Evolutionary conservation across 768 basidiomycete species (phyloP).

Genomic region (Austroboletus festivus): DNA sequence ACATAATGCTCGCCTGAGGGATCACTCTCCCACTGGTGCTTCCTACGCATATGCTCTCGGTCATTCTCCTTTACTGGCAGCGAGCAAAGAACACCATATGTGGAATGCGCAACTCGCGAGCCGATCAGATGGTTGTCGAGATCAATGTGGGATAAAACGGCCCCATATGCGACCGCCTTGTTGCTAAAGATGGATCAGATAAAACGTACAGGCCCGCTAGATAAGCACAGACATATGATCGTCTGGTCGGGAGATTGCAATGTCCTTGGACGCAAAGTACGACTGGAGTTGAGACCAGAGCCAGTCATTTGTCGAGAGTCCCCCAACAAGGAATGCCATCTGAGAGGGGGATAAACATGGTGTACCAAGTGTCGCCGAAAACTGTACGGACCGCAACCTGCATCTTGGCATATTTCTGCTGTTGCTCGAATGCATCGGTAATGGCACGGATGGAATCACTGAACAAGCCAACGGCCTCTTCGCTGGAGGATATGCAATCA

Average conservation of each 20-base stretch:
- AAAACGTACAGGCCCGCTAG: background rate
- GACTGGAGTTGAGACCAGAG: slow-evolving; percentile 9
- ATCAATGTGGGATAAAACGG: slow-evolving; percentile 3
- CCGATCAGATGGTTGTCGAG: background rate
- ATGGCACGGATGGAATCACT: slow-evolving; percentile 5
- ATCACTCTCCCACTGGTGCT: slow-evolving; percentile 7
- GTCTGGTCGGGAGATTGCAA: slow-evolving; percentile 6
- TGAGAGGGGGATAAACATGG: background rate
- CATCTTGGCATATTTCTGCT: background rate
- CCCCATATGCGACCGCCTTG: slow-evolving; percentile 10
- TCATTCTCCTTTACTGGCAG: slow-evolving; percentile 1
- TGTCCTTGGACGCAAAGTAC: slow-evolving; percentile 3
- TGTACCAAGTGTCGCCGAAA: no score
- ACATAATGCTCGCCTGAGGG: slow-evolving; percentile 6
- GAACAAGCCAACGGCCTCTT: slow-evolving; percentile 12
- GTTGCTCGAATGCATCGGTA: slow-evolving; percentile 11
- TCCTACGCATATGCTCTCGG: slow-evolving; percentile 8
- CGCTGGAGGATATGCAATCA: background rate
- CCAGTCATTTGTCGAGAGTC: slow-evolving; percentile 3
- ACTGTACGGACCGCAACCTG: slow-evolving; percentile 2
- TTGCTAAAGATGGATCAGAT: slow-evolving; percentile 1
- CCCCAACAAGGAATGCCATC: slow-evolving; percentile 16
- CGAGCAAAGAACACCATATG: slow-evolving; percentile 8
- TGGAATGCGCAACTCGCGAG: slow-evolving; percentile 3
- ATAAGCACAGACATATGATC: slow-evolving; percentile 5